Base-by-base conservation (phyloP, 768 basidiomycete species). In the Termitomyces sp. region DNA sequence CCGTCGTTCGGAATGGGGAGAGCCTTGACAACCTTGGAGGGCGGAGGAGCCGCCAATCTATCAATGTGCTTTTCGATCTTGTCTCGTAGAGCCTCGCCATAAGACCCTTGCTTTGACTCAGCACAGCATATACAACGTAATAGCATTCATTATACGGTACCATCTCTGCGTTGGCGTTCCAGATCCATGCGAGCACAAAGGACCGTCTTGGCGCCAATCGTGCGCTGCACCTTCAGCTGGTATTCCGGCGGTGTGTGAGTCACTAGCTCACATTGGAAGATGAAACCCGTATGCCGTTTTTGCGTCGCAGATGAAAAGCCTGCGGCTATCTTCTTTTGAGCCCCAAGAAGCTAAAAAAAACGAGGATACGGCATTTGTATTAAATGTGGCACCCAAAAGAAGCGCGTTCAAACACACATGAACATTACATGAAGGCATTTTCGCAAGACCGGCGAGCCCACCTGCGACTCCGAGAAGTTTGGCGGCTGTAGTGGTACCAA, bases 381-480 rank as follows among this genome's bases (percentile, higher is more conserved):
- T 38, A 53, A 40, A 55, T 37, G 55, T 37, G 9, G 58, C 0
- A 41, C 19, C 35, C 35, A 24, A 40, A 42, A 12, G 14, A 45
- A n/a, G 41, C 5, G 40, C 6, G 43, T 30, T 44, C 42, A 21
- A 32, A 74, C 91, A 50, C 64, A 96, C 93, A 74, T 93, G 88
- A 57, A 96, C 90, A 70, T 98, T 98, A 69, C 93, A 94, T 7
- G 90, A 77, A 12, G 97, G 97, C 84, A 97, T 94, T 70, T 95
- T 94, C 43, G 90, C 88, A 35, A 98, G 80, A 0, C 90, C 92
- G 42, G 79, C 81, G 24, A 99, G 79, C 55, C 97, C 97, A 54
- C 97, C 97, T 40, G 97, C 94, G 51, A 98, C 92, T 68, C 97
- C 97, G 40, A 99, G 85, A 51, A 99, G 74, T 77, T 99, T 99